These are phyloP conservation scores for Flaveria sonorensis DNA, from an alignment of 129 eudicot genomes.

Conservation along the genomic window DNA sequence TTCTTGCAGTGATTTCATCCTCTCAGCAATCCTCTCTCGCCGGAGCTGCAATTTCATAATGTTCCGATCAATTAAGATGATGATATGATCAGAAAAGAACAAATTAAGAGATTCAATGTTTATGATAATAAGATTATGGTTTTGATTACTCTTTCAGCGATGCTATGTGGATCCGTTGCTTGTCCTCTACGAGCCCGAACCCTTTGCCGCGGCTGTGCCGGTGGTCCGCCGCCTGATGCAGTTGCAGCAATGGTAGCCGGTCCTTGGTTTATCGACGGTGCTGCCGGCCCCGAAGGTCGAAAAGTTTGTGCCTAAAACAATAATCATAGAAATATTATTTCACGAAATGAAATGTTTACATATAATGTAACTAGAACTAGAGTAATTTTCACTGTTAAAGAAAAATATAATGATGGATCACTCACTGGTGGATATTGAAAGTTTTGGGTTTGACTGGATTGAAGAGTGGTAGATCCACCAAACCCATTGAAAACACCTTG, in stretches of 20 bases:
- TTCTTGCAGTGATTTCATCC: slow-evolving; percentile 83
- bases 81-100: background rate
- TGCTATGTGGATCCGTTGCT: slow-evolving; percentile 91
- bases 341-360: no score
- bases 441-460: slow-evolving; percentile 52
- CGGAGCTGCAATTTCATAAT: slow-evolving; percentile 52
- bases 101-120: background rate
- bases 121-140: background rate
- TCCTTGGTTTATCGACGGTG: slow-evolving; percentile 37
- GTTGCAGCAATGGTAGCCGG: slow-evolving; percentile 16
- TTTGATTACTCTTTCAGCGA: slow-evolving; percentile 65
- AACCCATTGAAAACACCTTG: slow-evolving; percentile 63
- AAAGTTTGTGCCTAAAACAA: slow-evolving; percentile 53
- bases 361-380: no score
- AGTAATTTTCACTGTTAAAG: no score
- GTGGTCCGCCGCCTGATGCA: slow-evolving; percentile 44
- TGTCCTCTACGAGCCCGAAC: slow-evolving; percentile 88
- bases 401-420: background rate
- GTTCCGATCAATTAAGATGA: slow-evolving; percentile 3
- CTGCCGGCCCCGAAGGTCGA: slow-evolving; percentile 25
- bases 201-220: slow-evolving; percentile 75
- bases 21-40: slow-evolving; percentile 83
- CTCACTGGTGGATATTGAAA: slow-evolving; percentile 54
- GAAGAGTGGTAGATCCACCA: slow-evolving; percentile 42
- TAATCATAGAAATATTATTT: background rate